Percentiles rank a stretch among this genome's conserved stretches.
Evolutionary conservation across 495 filamentous ascomycete species (phyloP).

Genomic region (Jackrogersella multiformis): DNA sequence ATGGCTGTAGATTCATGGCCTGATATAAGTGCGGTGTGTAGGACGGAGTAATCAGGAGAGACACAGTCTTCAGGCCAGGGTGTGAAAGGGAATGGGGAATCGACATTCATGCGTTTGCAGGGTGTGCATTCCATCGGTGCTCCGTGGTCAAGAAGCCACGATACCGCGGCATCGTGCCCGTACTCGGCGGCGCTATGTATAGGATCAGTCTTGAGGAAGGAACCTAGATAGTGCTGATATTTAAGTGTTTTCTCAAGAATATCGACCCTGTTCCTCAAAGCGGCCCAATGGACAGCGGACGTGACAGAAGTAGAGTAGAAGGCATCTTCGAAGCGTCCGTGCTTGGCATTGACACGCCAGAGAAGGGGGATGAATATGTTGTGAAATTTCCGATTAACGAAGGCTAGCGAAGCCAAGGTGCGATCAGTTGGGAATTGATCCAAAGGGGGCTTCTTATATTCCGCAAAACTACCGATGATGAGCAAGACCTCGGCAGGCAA

Average conservation of each 20-base stretch:
- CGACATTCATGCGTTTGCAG: not conserved
- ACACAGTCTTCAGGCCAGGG: not conserved
- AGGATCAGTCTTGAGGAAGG: not conserved
- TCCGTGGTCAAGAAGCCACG: conserved; percentile 26
- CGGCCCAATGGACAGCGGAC: conserved; percentile 11
- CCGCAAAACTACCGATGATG: not conserved
- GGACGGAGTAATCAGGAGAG: not conserved
- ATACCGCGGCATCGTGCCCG: conserved; percentile 2
- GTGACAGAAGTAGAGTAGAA: not conserved
- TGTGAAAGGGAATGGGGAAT: not conserved
- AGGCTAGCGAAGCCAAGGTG: conserved; percentile 11
- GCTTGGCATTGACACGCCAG: conserved; percentile 2
- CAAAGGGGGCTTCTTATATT: not conserved
- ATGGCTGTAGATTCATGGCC: not conserved
- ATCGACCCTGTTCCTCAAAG: conserved; percentile 13
- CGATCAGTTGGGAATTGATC: not conserved
- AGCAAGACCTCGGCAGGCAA: conserved; percentile 13
- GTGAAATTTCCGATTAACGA: conserved; percentile 22
- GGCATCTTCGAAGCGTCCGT: not conserved
- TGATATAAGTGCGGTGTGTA: conserved; percentile 1
- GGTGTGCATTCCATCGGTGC: conserved; percentile 4
- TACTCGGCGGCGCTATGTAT: not conserved
- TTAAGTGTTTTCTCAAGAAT: conserved; percentile 23
- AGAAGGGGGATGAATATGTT: conserved; percentile 16
- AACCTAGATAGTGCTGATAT: conserved; percentile 1